Evolutionary conservation across 2,329 filamentous ascomycete genomes (phyloP).

Genomic region (Talaromyces sp.): DNA sequence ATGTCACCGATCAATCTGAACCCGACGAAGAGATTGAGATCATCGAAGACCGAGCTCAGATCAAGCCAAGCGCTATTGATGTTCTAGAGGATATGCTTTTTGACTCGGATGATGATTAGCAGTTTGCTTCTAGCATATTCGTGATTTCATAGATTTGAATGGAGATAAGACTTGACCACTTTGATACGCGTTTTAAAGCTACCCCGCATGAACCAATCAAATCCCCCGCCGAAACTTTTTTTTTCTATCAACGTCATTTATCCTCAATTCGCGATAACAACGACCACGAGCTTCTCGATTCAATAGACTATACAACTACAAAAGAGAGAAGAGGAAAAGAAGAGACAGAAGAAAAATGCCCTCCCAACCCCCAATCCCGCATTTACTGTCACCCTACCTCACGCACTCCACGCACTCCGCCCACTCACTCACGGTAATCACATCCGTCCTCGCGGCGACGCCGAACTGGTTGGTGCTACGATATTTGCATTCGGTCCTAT

Average conservation of each 20-base stretch:
- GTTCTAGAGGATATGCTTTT: conserved; percentile 21
- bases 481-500: conserved; percentile 51
- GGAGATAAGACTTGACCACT: not conserved
- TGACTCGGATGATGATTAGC: conserved; percentile 2
- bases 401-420: conserved; percentile 23
- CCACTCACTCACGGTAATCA: conserved; percentile 44
- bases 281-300: not conserved
- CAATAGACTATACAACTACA: too few relatives aligned
- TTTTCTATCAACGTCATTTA: conserved; percentile 10
- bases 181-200: not conserved
- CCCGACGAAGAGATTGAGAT: not conserved
- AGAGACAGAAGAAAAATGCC: conserved; percentile 29
- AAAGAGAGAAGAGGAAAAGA: not conserved
- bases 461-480: conserved; percentile 58
- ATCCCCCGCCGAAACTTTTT: conserved; percentile 15
- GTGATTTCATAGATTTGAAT: not conserved
- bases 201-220: conserved; percentile 19
- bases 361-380: conserved; percentile 41
- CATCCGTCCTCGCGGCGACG: conserved; percentile 48
- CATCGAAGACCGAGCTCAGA: conserved; percentile 21
- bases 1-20: not conserved
- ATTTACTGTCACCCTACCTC: conserved; percentile 26
- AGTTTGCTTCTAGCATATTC: not conserved
- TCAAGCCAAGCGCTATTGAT: conserved; percentile 31
- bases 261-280: not conserved